Evolutionary conservation across 208 protist genomes (phyloP), one percentile per base, ranked within the genome.

Genomic region (Trypanosoma grayi): DNA sequence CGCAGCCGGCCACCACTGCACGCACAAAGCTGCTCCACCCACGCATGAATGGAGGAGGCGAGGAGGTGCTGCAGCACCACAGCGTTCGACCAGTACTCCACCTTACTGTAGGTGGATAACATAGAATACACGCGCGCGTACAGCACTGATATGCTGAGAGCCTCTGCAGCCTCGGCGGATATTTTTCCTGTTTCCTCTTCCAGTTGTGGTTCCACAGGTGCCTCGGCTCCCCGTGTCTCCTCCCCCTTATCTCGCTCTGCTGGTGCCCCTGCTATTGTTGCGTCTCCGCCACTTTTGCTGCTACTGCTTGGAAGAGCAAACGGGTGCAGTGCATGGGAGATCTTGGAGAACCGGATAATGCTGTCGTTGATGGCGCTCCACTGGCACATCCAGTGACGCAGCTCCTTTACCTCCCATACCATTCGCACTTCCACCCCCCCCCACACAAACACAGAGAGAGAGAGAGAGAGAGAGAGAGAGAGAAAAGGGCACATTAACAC

Each of bases 1-100:
- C 10, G n/a, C 2, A 90, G 43, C 0, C 47, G 57, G 9, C 56
- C 65, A 25, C 66, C 58, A 11, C 71, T 85, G 24, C 73, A 75
- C 37, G 44, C 43, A 33, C 70, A 82, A 51, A 90, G 24, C 39
- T 83, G 77, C 14, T 73, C 52, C 3, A 77, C 61, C 84, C 84
- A 90, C 40, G 69, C 70, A 10, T 56, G 66, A 33, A 85, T 31
- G 25, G 80, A 75, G 2, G 73, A 67, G 63, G 67, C 77, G 30
- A 87, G 60, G 28, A 67, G 50, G 24, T 73, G 72, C 51, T 67
- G 53, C 0, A 78, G 34, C 16, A 78, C 31, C 24, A 60, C 48
- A 22, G 53, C 45, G 36, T 61, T 59, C 3, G 64, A 60, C 55
- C 64, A 70, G 20, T 34, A 63, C 14, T 41, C 64, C 0, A 63